Evolutionary conservation across 768 basidiomycete species (phyloP), one percentile per base, ranked within the genome.

Genomic region (Lepiota venenata): DNA sequence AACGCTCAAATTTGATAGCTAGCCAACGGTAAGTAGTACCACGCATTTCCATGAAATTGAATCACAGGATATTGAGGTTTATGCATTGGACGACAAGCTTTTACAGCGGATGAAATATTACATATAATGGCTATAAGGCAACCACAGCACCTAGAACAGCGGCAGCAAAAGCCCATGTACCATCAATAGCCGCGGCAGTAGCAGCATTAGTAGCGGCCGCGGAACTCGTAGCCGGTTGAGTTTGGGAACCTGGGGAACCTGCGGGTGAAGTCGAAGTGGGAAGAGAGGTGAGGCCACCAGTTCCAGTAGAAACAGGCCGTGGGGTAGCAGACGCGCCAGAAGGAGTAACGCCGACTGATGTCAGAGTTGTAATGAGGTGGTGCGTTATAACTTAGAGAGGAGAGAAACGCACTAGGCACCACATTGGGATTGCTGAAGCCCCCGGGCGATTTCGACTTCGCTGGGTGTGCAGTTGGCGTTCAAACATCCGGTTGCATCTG

Each of bases 401-500:
- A 12, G 16, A 12, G 52, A 35, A 16, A 41, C 63, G 15, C 56
- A 66, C 65, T 51, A 25, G 16, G 55, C 49, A 22, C 36, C 37
- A 32, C 65, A 66, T 37, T 64, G 60, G n/a, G 41, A 18, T 2
- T 41, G 42, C 38, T 66, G 65, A 12, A 66, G 56, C 10, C 25
- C 35, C 7, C 47, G 41, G 40, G 65, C 65, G 12, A 60, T 56
- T 4, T 45, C 39, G 6, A 64, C 55, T 11, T 66, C 65, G 12
- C 39, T 47, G 1, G 56, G 9, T 1, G 61, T 58, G 37, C 65
- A 66, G 42, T 64, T 56, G 10, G 20, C 43, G 8, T 32, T 16
- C 15, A 66, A 52, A 42, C 65, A 66, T 2, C 55, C 55, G n/a
- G 56, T 50, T 2, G 63, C 65, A 15, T 60, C 62, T 4, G 54